These are phyloP conservation scores for Neltuma alba DNA, from an alignment of 306 rosid species.

Conservation along the genomic window DNA sequence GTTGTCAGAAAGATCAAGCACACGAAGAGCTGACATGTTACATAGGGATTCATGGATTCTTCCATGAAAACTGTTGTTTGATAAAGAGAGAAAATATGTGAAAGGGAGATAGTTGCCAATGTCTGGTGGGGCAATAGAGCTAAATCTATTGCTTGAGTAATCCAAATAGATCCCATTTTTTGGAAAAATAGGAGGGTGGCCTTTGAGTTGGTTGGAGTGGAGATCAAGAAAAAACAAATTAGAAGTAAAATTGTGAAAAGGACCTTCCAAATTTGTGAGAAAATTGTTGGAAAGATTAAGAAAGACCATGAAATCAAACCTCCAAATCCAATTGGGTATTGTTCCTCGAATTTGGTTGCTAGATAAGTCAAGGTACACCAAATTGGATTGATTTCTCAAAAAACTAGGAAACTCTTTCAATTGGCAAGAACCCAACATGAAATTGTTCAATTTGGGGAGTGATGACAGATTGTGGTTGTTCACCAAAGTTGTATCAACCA, in stretches of 20 bases:
- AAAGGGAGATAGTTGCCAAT: neutral
- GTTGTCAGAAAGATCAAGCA: conserved; percentile 49
- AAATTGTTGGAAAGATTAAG: conserved; percentile 61
- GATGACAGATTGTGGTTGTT: neutral
- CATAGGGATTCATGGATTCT: conserved; percentile 36
- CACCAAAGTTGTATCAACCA: neutral
- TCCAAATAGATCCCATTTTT: conserved; percentile 27
- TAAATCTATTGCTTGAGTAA: conserved; percentile 48
- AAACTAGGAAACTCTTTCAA: no score
- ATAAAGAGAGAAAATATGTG: neutral
- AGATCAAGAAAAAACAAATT: conserved; percentile 34
- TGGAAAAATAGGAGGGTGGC: conserved; percentile 24
- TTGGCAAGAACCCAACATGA: conserved; percentile 45
- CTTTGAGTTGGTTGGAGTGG: conserved; percentile 50
- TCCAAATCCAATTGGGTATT: conserved; percentile 66
- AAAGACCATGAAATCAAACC: neutral
- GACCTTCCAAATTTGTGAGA: conserved; percentile 37
- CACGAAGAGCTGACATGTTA: neutral
- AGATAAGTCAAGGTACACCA: conserved; percentile 45
- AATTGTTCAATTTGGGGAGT: conserved; percentile 7
- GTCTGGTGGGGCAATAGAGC: conserved; percentile 16
- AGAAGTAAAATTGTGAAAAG: conserved; percentile 13
- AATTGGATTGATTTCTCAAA: no score
- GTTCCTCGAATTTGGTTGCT: conserved; percentile 45
- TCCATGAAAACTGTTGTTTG: conserved; percentile 27